phyloP scores from a whole-genome alignment of 2,329 filamentous ascomycete species.

The Rutstroemia sydowiana region DNA sequence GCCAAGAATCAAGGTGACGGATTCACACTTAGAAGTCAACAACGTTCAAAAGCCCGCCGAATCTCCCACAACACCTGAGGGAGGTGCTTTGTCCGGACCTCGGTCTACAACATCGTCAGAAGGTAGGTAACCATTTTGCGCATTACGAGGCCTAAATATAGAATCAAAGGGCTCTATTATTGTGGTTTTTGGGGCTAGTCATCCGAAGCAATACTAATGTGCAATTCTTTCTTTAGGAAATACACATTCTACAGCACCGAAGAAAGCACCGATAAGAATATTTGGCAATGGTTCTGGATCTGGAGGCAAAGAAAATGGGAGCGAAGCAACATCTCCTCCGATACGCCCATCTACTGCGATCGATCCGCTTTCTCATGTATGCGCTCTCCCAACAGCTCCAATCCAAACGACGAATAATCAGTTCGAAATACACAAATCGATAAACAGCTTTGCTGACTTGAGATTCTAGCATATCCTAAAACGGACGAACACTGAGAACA shows the following conservation, averaged over 20 bases:
- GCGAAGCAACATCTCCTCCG: constrained; percentile 15
- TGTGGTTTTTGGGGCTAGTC: not conserved
- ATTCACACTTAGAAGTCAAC: constrained; percentile 19
- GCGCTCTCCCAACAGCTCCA: constrained; percentile 22
- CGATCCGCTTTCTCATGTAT: constrained; percentile 62
- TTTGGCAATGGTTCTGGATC: constrained; percentile 23
- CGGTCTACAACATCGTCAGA: constrained; percentile 27
- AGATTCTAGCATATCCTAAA: constrained; percentile 47
- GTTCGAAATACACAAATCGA: not conserved
- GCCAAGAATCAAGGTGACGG: constrained; percentile 28
- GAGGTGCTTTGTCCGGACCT: constrained; percentile 22
- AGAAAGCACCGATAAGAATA: constrained; percentile 23
- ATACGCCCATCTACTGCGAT: constrained; percentile 38
- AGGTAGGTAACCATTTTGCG: constrained; percentile 17
- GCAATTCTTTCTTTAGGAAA: constrained; percentile 16
- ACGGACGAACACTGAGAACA: constrained; percentile 57
- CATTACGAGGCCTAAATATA: not conserved
- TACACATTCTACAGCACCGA: constrained; percentile 18
- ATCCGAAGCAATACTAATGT: constrained; percentile 5
- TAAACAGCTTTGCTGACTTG: constrained; percentile 15
- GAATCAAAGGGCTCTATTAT: not conserved
- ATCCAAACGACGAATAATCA: not conserved
- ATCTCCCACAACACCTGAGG: constrained; percentile 25
- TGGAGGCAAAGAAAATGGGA: constrained; percentile 18
- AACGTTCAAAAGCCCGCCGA: constrained; percentile 18